phyloP scores from a whole-genome alignment of 257 asterid species.

The Paulownia fortunei region DNA sequence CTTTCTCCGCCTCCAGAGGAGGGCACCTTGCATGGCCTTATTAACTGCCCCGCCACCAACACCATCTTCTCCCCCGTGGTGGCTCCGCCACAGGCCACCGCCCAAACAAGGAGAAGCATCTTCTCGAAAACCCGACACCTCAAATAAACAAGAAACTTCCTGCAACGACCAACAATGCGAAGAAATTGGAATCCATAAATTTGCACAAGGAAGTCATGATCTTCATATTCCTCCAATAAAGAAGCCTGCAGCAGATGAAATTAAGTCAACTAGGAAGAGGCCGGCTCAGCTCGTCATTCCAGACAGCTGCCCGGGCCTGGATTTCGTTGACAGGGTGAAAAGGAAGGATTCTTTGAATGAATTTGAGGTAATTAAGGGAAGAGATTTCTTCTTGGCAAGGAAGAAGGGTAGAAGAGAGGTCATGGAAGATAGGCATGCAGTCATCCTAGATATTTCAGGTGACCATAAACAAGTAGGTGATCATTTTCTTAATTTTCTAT shows the following conservation, averaged over 20 bases:
- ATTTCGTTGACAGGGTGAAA: conserved; percentile 31
- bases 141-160: neutral
- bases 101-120: conserved; percentile 1
- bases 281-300: conserved; percentile 49
- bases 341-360: conserved; percentile 36
- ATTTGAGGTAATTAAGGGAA: conserved; percentile 38
- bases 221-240: neutral
- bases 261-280: conserved; percentile 44
- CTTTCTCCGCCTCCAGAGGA: conserved; percentile 35
- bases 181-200: neutral
- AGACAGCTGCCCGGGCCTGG: conserved; percentile 32
- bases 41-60: conserved; percentile 23
- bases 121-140: neutral
- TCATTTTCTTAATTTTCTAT: neutral
- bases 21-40: conserved; percentile 36
- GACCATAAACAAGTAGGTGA: conserved; percentile 53
- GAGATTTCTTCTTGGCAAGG: conserved; percentile 44
- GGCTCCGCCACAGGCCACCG: neutral
- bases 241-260: neutral
- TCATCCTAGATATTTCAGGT: conserved; percentile 48
- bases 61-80: conserved; percentile 23
- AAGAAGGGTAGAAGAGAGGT: conserved; percentile 57
- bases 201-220: neutral
- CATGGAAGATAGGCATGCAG: conserved; percentile 61
- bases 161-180: neutral